phyloP scores from a whole-genome alignment of 768 basidiomycete species.

The Hypholoma fasciculare region DNA sequence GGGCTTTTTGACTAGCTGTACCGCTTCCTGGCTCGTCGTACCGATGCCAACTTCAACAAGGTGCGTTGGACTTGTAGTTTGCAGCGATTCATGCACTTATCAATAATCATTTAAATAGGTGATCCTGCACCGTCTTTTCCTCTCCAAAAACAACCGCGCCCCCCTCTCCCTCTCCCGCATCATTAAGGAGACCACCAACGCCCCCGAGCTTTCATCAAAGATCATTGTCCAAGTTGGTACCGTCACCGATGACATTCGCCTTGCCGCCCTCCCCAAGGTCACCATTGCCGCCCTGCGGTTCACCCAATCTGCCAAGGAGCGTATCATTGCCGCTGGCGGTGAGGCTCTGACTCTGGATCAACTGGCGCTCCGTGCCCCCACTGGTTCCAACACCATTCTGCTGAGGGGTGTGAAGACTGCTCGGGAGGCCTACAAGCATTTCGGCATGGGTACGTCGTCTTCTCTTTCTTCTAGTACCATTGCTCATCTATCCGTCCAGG shows the following conservation, averaged over 20 bases:
- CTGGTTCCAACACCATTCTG: conserved; percentile 92
- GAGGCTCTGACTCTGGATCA: conserved; percentile 96
- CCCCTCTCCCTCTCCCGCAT: conserved; percentile 95
- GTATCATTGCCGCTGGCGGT: conserved; percentile 94
- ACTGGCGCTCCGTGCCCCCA: conserved; percentile 92
- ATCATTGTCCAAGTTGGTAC: conserved; percentile 89
- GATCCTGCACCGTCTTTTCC: conserved; percentile 95
- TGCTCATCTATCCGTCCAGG: conserved; percentile 32
- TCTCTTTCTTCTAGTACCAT: not conserved
- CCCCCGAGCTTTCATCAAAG: conserved; percentile 72
- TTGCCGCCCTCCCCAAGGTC: conserved; percentile 84
- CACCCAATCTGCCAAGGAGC: conserved; percentile 89
- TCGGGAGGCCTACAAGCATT: conserved; percentile 96
- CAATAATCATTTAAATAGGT: conserved; percentile 45
- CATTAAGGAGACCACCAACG: conserved; percentile 72
- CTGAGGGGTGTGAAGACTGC: conserved; percentile 91
- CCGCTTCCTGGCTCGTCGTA: conserved; percentile 97
- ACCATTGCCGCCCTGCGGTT: conserved; percentile 94
- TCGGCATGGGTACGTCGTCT: conserved; percentile 76
- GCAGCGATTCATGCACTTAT: not conserved
- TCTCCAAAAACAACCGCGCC: conserved; percentile 96
- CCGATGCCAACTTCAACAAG: conserved; percentile 96
- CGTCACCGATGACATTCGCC: conserved; percentile 93
- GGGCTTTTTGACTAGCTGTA: conserved; percentile 67
- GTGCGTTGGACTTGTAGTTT: conserved; percentile 33